Conservation (phyloP, 2,329 filamentous ascomycete genomes). For the Botrytis aclada region DNA sequence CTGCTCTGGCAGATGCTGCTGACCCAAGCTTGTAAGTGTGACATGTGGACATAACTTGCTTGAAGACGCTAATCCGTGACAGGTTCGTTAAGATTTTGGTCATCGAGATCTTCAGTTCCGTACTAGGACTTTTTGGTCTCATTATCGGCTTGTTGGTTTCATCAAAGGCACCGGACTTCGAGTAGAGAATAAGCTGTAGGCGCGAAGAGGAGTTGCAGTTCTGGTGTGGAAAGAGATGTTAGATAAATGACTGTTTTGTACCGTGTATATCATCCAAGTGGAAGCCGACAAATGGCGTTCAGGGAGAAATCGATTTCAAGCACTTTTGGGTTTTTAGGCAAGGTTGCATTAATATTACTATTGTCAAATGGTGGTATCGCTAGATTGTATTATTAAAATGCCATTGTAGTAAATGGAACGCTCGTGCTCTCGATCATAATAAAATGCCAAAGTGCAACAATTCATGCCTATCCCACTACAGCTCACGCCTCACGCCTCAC, state of each 20-base stretch:
- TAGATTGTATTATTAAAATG: constrained; percentile 33
- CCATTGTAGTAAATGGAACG: constrained; percentile 18
- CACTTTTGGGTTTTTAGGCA: constrained; percentile 18
- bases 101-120: constrained; percentile 98
- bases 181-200: constrained; percentile 12
- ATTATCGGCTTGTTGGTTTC: constrained; percentile 91
- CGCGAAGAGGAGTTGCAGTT: not conserved
- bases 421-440: not conserved
- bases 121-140: constrained; percentile 91
- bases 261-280: constrained; percentile 29
- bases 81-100: constrained; percentile 99
- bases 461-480: not conserved
- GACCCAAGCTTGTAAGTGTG: constrained; percentile 77
- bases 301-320: constrained; percentile 27
- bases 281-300: constrained; percentile 26
- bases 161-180: constrained; percentile 75
- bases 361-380: constrained; percentile 23
- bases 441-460: not conserved
- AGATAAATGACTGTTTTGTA: constrained; percentile 21
- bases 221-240: constrained; percentile 7
- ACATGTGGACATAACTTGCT: not conserved
- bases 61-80: constrained; percentile 24
- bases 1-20: constrained; percentile 91
- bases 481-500: not conserved
- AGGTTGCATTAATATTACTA: constrained; percentile 22